Evolutionary conservation across 208 protist genomes (phyloP), one percentile per base, ranked within the genome.

Genomic region (Trypanosoma melophagium): DNA sequence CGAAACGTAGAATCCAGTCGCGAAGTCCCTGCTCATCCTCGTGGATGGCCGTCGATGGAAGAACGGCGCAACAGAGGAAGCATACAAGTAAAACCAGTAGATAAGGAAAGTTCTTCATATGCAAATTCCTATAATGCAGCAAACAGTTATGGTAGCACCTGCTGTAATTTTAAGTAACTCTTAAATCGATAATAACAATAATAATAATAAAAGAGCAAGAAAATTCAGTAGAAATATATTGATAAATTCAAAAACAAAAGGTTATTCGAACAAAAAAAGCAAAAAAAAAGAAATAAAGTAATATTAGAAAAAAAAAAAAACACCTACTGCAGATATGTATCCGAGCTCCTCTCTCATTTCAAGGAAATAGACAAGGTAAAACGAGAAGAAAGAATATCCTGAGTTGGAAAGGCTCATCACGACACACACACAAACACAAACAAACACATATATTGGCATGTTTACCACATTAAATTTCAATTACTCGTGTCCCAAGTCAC

Each of bases 1-100:
- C 83, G 61, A 89, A 82, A 55, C 81, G 84, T 45, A 90, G 61
- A 14, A 91, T 68, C 84, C 86, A 96, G 58, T 96, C 90, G 14
- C 87, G 84, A 47, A 89, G 67, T 10, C 90, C 90, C 44, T 90
- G 81, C 65, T 96, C 90, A 74, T 96, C 90, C 53, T 90, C 90
- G 57, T 96, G 90, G 49, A 96, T 91, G 22, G 84, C 85, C 9
- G 13, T n/a, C 14, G 56, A 58, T 28, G 77, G 51, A 7, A 71
- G 38, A 60, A 51, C 49, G 71, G 41, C 9, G 71, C 42, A 19
- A 71, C 14, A 56, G 21, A 68, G 19, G 59, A 63, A 41, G 60
- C 31, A 55, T 56, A 61, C 13, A 3, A 22, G 51, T 28, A 12
- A 35, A 25, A 14, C 14, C 21, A 14, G 17, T 55, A 28, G 38